Base-by-base conservation (phyloP, 2,329 filamentous ascomycete species). In the Talaromyces albobiverticillius region DNA sequence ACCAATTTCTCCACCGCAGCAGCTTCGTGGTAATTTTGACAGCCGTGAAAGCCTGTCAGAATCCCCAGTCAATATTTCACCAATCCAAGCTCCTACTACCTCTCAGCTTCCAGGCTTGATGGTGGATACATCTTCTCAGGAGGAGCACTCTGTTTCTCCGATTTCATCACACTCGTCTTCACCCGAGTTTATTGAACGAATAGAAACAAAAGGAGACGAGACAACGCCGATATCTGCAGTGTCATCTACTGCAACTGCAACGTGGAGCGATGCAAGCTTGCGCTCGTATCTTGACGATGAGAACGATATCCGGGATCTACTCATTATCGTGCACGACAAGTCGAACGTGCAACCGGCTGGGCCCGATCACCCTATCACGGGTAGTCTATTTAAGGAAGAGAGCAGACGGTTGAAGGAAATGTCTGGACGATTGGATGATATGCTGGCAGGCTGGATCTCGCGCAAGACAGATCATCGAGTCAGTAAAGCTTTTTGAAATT, bases 241-340 rank as follows among this genome's bases (percentile, higher is more conserved):
- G 20, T 79, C 82, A 22, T 77, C 81, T 25, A 64, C 65, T 14
- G 80, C 81, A 18, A 80, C 86, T 23, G 83, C 85, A 0, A 54
- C 55, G 9, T 99, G 94, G 94, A 93, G 90, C 58, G 93, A 97
- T 70, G 80, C 85, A 53, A 89, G 85, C 62, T 81, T 99, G 25
- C 85, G 90, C 56, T 87, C 89, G 13, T 99, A 96, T 73, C 88
- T 97, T 64, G 93, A 97, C 61, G 90, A 94, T 61, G 85, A 90
- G 57, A 86, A 86, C 31, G 90, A 96, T 59, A 90, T 99, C 61
- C 84, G 90, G 48, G 93, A 99, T 68, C 82, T 97, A 67, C 80
- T 97, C 49, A 82, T 92, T 34, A 88, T 99, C 57, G 90, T 99
- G 25, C 92, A 96, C 67, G 92, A 97, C 72, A 96, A 92, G 69